Conservation (phyloP, 768 basidiomycete species). For the Tephrocybe sp. region DNA sequence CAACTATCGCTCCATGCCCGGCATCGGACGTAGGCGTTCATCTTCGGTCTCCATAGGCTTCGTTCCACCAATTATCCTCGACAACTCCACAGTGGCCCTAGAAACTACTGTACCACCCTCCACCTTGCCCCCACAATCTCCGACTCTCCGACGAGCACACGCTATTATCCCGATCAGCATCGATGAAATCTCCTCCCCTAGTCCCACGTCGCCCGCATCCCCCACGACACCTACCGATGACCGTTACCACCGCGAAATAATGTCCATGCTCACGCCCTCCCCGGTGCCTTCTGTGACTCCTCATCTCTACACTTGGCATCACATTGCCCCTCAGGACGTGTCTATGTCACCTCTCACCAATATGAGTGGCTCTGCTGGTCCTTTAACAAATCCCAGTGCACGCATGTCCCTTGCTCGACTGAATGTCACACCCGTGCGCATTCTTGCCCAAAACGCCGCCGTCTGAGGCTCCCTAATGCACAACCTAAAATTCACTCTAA, state of each 20-base stretch:
- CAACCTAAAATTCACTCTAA: conserved; percentile 17
- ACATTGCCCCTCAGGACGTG: conserved; percentile 25
- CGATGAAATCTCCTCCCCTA: conserved; percentile 26
- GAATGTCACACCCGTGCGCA: conserved; percentile 38
- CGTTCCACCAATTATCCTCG: conserved; percentile 19
- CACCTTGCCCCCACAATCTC: conserved; percentile 18
- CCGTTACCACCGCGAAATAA: conserved; percentile 22
- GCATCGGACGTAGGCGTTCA: conserved; percentile 20
- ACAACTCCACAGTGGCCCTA: conserved; percentile 23
- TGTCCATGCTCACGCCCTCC: conserved; percentile 42
- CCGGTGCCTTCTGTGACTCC: conserved; percentile 58
- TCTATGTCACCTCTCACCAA: conserved; percentile 33
- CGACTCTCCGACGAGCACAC: conserved; percentile 27
- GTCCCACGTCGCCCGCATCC: conserved; percentile 28
- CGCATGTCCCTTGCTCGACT: conserved; percentile 62
- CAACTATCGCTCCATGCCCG: conserved; percentile 7
- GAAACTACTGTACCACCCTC: conserved; percentile 14
- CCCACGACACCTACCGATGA: conserved; percentile 26
- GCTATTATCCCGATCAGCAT: conserved; percentile 37
- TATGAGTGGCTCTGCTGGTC: conserved; percentile 34
- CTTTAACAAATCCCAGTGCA: conserved; percentile 57
- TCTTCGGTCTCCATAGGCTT: conserved; percentile 22
- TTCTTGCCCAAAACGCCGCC: conserved; percentile 45
- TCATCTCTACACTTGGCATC: conserved; percentile 56
- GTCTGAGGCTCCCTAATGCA: conserved; percentile 22